Conservation (phyloP, 768 basidiomycete genomes). For the Panaeolus cyanescens region DNA sequence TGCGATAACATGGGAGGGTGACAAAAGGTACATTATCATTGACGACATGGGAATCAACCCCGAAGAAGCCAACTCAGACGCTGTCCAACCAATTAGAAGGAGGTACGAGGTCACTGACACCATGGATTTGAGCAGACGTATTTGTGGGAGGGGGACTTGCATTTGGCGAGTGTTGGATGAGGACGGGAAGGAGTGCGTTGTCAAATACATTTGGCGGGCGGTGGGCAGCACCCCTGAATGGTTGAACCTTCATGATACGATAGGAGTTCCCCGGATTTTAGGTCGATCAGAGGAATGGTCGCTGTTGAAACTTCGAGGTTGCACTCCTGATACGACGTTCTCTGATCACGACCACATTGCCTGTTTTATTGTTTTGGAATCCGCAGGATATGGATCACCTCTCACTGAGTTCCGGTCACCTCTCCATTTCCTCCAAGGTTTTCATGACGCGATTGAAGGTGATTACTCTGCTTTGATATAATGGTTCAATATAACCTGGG, state of each 20-base stretch:
- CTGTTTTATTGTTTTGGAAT: not conserved
- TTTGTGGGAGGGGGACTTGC: not conserved
- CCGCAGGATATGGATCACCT: not conserved
- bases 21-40: too few species aligned
- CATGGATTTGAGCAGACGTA: not conserved
- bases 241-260: not conserved
- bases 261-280: not conserved
- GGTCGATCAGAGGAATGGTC: too few species aligned
- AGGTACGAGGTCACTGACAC: not conserved
- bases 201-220: not conserved
- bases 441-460: not conserved
- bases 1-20: not conserved
- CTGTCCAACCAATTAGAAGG: not conserved
- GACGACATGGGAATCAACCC: not conserved
- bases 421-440: not conserved
- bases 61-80: too few species aligned
- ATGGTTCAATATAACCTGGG: not conserved
- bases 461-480: not conserved
- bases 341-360: not conserved
- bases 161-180: not conserved
- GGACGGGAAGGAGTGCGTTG: not conserved
- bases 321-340: not conserved
- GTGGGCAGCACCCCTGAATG: not conserved
- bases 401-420: not conserved
- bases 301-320: too few species aligned